Conservation (phyloP, 208 protist species). For the Wallacemonas sp. region DNA sequence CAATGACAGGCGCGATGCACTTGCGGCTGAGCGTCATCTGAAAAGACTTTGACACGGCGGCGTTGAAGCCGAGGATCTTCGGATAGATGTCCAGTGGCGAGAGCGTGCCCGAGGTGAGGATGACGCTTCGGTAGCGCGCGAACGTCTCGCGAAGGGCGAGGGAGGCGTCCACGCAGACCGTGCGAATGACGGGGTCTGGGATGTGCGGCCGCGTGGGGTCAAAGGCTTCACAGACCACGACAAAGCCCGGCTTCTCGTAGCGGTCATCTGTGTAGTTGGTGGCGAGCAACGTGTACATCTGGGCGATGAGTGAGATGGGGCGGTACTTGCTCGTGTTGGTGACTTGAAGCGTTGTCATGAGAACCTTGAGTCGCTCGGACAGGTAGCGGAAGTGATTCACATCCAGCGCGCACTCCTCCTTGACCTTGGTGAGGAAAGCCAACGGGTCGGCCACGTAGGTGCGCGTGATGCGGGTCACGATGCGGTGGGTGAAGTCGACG, state of each 20-base stretch:
- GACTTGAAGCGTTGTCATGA: constrained; percentile 96
- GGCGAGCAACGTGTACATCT: constrained; percentile 95
- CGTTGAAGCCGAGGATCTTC: constrained; percentile 97
- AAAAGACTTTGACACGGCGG: constrained; percentile 91
- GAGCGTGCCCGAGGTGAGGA: constrained; percentile 98
- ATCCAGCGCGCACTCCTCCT: constrained; percentile 85
- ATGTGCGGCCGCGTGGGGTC: constrained; percentile 90
- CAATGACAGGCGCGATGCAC: constrained; percentile 95
- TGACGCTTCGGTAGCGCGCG: constrained; percentile 92
- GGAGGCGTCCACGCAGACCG: constrained; percentile 96
- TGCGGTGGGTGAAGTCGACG: constrained; percentile 93
- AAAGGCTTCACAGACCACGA: constrained; percentile 96
- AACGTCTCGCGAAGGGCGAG: constrained; percentile 97
- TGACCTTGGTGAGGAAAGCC: constrained; percentile 86
- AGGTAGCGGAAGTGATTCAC: constrained; percentile 85
- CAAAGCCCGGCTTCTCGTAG: constrained; percentile 88
- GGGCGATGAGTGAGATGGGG: constrained; percentile 89
- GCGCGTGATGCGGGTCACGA: constrained; percentile 80
- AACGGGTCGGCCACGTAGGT: constrained; percentile 89
- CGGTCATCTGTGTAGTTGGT: constrained; percentile 92
- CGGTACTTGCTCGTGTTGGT: constrained; percentile 92
- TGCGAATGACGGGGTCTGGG: constrained; percentile 88
- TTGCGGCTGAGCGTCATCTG: constrained; percentile 95
- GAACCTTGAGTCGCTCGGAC: constrained; percentile 90
- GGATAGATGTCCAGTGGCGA: constrained; percentile 99